phyloP scores from a whole-genome alignment of 352 stramenopile genomes.

The Globisporangium mamillatum region DNA sequence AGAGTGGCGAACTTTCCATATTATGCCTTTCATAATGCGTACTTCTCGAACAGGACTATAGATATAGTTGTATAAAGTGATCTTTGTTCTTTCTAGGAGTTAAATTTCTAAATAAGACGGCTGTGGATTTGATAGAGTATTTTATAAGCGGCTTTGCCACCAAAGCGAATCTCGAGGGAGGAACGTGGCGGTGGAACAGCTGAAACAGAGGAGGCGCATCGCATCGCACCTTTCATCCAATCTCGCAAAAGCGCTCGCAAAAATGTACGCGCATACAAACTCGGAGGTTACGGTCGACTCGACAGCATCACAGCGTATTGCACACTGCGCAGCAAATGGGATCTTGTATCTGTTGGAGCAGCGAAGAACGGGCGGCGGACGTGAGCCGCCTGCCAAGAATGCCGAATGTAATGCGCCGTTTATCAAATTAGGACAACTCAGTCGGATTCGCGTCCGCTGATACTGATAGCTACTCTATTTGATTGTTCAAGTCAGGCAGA shows the following conservation, averaged over 20 bases:
- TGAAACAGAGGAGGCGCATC: conserved; percentile 1
- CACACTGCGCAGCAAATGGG: background rate
- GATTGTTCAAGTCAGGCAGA: background rate
- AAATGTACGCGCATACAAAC: too few relatives aligned
- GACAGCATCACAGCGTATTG: background rate
- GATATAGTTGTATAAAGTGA: too few relatives aligned
- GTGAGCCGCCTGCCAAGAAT: background rate
- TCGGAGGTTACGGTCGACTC: background rate
- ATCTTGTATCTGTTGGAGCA: background rate
- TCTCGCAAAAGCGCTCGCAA: too few relatives aligned
- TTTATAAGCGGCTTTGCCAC: background rate
- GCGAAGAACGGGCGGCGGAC: conserved; percentile 1
- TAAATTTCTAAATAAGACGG: too few relatives aligned
- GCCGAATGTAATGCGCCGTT: background rate
- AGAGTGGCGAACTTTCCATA: background rate
- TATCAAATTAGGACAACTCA: too few relatives aligned
- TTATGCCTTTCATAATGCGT: background rate
- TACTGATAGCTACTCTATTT: background rate
- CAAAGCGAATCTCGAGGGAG: background rate
- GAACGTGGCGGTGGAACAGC: conserved; percentile 9
- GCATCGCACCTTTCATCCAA: too few relatives aligned
- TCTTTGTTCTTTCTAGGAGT: too few relatives aligned
- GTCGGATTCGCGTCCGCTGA: too few relatives aligned
- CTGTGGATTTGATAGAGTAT: background rate
- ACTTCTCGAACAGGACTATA: background rate